These are phyloP conservation scores for Saccharomycopsis schoenii DNA, from an alignment of 805 yeast species.

Conservation along the genomic window DNA sequence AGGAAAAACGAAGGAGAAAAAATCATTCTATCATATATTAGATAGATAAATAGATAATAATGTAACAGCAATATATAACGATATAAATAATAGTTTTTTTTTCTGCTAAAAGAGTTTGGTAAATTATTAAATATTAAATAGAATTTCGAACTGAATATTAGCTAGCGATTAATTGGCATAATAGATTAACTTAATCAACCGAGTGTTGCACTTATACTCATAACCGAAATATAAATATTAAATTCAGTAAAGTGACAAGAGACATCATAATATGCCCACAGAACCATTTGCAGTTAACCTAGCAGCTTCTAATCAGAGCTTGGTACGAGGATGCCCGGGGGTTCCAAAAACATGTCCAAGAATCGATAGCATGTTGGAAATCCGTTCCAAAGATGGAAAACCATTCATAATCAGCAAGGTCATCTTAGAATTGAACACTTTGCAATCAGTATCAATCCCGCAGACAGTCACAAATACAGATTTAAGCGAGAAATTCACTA, in stretches of 20 bases:
- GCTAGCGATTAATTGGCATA: no score
- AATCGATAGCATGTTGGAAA: slow-evolving; percentile 44
- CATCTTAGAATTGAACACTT: slow-evolving; percentile 38
- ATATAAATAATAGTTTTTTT: no score
- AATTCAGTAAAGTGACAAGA: not conserved
- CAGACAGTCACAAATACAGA: slow-evolving; percentile 30
- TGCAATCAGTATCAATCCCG: slow-evolving; percentile 38
- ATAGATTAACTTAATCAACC: no score
- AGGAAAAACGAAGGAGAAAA: not conserved
- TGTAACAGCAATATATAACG: not conserved
- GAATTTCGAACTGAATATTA: no score
- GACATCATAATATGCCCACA: slow-evolving; percentile 4
- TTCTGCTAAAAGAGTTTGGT: no score
- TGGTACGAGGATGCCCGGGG: slow-evolving; percentile 61
- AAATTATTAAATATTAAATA: no score
- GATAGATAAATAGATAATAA: no score
- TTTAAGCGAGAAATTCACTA: slow-evolving; percentile 26
- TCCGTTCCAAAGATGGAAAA: slow-evolving; percentile 40
- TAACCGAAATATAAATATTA: not conserved
- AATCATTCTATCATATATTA: not conserved
- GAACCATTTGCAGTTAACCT: slow-evolving; percentile 26
- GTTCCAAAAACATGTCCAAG: slow-evolving; percentile 53
- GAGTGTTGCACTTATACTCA: no score
- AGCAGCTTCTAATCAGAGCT: slow-evolving; percentile 42
- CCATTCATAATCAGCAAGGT: slow-evolving; percentile 41